phyloP scores from a whole-genome alignment of 805 yeast species.

The Candida caryicola region DNA sequence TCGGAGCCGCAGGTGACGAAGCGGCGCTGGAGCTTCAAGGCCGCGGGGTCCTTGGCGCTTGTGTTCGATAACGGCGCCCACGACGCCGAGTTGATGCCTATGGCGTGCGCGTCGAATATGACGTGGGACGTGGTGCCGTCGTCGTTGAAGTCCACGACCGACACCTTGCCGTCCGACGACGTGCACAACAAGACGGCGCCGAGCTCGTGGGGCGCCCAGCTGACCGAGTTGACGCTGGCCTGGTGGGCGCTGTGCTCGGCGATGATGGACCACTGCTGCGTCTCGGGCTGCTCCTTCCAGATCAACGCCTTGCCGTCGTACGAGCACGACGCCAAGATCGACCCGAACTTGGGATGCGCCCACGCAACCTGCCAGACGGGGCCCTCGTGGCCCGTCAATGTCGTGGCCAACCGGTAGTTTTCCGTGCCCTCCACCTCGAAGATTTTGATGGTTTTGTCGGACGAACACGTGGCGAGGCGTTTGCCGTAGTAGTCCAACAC shows the following conservation, averaged over 20 bases:
- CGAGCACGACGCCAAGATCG: slow-evolving; percentile 89
- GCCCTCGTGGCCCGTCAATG: slow-evolving; percentile 91
- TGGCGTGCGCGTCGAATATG: slow-evolving; percentile 76
- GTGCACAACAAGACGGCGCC: slow-evolving; percentile 90
- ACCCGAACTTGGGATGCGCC: slow-evolving; percentile 99
- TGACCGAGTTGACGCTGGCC: slow-evolving; percentile 90
- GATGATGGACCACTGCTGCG: slow-evolving; percentile 81
- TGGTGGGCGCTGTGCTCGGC: slow-evolving; percentile 86
- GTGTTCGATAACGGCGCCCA: slow-evolving; percentile 73
- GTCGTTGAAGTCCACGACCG: slow-evolving; percentile 86
- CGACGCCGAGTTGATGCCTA: slow-evolving; percentile 91
- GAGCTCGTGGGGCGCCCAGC: slow-evolving; percentile 97
- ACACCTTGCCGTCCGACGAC: slow-evolving; percentile 89
- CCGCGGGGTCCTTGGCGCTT: slow-evolving; percentile 27
- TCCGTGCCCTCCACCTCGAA: slow-evolving; percentile 86
- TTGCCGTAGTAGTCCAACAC: slow-evolving; percentile 96
- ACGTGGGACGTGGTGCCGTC: slow-evolving; percentile 75
- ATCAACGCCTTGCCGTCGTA: slow-evolving; percentile 92
- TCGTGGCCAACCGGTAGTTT: slow-evolving; percentile 74
- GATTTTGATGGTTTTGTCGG: slow-evolving; percentile 92
- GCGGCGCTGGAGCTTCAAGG: slow-evolving; percentile 52
- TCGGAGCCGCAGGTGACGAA: slow-evolving; percentile 96
- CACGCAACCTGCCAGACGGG: slow-evolving; percentile 99
- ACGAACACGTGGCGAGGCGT: slow-evolving; percentile 91
- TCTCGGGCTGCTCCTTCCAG: slow-evolving; percentile 84